phyloP scores from a whole-genome alignment of 768 basidiomycete species.

The Neoboletus brunneissimus region DNA sequence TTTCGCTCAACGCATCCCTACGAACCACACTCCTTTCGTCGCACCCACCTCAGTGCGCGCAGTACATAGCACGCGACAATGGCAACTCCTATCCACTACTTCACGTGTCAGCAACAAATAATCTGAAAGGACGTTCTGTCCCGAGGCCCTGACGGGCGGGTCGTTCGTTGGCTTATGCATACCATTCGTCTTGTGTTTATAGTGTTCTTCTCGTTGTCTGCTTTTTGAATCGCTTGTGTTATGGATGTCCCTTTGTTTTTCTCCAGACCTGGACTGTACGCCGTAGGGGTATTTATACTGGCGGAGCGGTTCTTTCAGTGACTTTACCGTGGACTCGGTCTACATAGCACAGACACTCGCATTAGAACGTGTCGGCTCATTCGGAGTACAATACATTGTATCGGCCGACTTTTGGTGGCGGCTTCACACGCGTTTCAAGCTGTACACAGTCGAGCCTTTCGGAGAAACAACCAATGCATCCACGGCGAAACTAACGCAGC shows the following conservation, averaged over 20 bases:
- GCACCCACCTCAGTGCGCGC: background rate
- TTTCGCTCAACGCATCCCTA: background rate
- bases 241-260: background rate
- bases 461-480: constrained; percentile 13
- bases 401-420: constrained; percentile 15
- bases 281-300: background rate
- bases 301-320: background rate
- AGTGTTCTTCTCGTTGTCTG: background rate
- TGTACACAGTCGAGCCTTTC: no score
- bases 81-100: background rate
- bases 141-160: background rate
- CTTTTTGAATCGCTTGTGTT: background rate
- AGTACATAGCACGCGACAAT: background rate
- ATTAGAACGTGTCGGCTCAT: constrained; percentile 5
- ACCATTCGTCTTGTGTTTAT: background rate
- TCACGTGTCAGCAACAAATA: constrained; percentile 12
- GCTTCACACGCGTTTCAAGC: constrained; percentile 6
- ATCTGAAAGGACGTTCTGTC: constrained; percentile 4
- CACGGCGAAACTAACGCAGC: constrained; percentile 23
- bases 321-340: background rate
- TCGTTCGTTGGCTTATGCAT: background rate
- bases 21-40: background rate
- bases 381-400: background rate
- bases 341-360: background rate
- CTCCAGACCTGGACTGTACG: constrained; percentile 1